These are phyloP conservation scores for Ceratobasidium sp. DNA, from an alignment of 1,284 basidiomycete genomes.

Conservation along the genomic window DNA sequence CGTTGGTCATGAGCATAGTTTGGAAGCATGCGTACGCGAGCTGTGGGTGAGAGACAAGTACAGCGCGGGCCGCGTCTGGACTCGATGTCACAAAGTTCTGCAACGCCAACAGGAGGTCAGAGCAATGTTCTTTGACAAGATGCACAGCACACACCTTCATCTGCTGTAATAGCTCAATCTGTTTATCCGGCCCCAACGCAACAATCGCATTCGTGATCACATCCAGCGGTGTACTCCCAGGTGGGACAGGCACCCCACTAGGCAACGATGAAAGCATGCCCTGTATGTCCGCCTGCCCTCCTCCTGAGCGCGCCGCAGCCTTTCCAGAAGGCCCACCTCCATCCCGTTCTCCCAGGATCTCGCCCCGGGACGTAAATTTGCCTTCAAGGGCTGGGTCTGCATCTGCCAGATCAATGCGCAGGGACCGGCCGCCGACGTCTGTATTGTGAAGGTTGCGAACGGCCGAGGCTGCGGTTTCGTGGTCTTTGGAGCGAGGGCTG, in stretches of 20 bases:
- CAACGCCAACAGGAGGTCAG: not conserved
- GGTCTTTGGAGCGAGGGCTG: conserved; percentile 64
- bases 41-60: conserved; percentile 89
- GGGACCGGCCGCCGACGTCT: conserved; percentile 82
- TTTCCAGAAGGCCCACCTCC: conserved; percentile 52
- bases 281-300: conserved; percentile 46
- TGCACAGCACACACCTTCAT: conserved; percentile 81
- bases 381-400: conserved; percentile 69
- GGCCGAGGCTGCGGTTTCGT: conserved; percentile 88
- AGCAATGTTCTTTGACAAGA: not conserved
- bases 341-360: conserved; percentile 72
- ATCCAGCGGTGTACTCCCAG: conserved; percentile 83
- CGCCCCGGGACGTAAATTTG: conserved; percentile 73
- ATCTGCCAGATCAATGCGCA: conserved; percentile 82
- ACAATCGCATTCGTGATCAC: conserved; percentile 89
- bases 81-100: conserved; percentile 90
- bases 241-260: conserved; percentile 77
- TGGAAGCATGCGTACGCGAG: conserved; percentile 97
- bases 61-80: conserved; percentile 86
- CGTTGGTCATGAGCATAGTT: conserved; percentile 92
- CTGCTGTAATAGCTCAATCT: conserved; percentile 95
- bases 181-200: conserved; percentile 81
- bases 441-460: conserved; percentile 88
- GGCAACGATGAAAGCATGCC: conserved; percentile 73
- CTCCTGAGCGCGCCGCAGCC: conserved; percentile 19